Conservation (phyloP, 345 rosid genomes). For the Acer saccharum region DNA sequence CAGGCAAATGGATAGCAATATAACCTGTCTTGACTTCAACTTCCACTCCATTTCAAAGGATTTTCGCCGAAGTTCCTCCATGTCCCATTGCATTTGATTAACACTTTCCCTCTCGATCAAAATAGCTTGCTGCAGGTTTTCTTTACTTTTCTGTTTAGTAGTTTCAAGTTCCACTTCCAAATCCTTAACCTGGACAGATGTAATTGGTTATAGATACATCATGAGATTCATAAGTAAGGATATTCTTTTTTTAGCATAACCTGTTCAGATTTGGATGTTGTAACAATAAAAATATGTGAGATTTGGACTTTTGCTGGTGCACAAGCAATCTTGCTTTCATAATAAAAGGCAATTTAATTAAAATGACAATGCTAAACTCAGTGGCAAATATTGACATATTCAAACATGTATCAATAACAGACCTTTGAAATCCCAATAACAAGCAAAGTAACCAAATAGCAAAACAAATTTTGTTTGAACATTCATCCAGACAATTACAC, state of each 20-base stretch:
- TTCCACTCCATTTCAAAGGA: constrained; percentile 91
- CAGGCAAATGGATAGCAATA: constrained; percentile 10
- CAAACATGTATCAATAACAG: neutral
- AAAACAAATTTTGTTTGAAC: neutral
- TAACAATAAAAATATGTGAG: neutral
- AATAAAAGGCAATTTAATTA: neutral
- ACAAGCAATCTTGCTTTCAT: neutral
- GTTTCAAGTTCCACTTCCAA: constrained; percentile 93
- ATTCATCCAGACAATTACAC: neutral
- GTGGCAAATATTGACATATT: neutral
- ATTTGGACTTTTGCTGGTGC: neutral
- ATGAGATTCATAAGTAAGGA: constrained; percentile 1
- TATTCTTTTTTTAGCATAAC: neutral
- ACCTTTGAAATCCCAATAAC: neutral
- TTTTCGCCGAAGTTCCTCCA: constrained; percentile 89
- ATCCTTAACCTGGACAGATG: constrained; percentile 72
- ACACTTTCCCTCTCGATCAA: constrained; percentile 82
- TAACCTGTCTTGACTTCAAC: constrained; percentile 74
- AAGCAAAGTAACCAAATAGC: neutral
- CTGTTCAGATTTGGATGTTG: neutral
- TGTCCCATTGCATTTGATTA: constrained; percentile 98
- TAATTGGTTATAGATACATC: constrained; percentile 14
- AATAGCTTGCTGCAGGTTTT: constrained; percentile 88
- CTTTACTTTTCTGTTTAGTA: constrained; percentile 85
- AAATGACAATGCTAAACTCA: neutral